Evolutionary conservation across 2,329 filamentous ascomycete genomes (phyloP), one percentile per base, ranked within the genome.

Genomic region (Colletotrichum sp.): DNA sequence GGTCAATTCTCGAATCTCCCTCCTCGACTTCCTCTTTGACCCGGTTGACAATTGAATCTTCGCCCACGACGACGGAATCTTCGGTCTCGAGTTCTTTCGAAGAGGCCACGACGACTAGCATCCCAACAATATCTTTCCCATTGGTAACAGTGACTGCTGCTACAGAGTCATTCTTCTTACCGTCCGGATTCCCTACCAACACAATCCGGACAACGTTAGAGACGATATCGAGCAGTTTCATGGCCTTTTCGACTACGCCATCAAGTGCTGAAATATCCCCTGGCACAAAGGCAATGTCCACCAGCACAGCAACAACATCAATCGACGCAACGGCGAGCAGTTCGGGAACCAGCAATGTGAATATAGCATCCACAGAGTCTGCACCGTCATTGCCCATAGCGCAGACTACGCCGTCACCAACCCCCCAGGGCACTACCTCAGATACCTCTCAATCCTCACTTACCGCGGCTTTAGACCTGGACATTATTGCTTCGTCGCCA

Each of bases 171-270:
- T 24, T 24, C 24, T 24, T 24, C 24, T 1, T 21, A 13, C n/a
- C n/a, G 7, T 21, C 18, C n/a, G 43, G 13, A 0, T 3, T 21
- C 43, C 43, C 43, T 2, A 13, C 1, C n/a, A 12, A 0, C 2
- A 21, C n/a, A 3, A 12, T 0, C 5, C 9, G 0, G 43, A 48
- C 43, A 10, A 21, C 0, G n/a, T 9, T 48, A 1, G 43, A 21
- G 5, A 48, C 10, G 10, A 3, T 1, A 3, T 3, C 9, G 1
- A 48, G 43, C 10, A 13, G 43, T 6, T 13, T 2, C 3, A 21
- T 2, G 2, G 18, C 1, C 18, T 1, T 48, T 12, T 21, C 18
- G 9, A 48, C 38, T n/a, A 5, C 5, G 1, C 9, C 38, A 48
- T 3, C 38, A 7, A n/a, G 38, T 5, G 9, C 18, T 3, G 38